Percentiles rank a stretch among this genome's conserved stretches.
phyloP scores from a whole-genome alignment of 2,329 filamentous ascomycete genomes.

The Fusarium globosum region DNA sequence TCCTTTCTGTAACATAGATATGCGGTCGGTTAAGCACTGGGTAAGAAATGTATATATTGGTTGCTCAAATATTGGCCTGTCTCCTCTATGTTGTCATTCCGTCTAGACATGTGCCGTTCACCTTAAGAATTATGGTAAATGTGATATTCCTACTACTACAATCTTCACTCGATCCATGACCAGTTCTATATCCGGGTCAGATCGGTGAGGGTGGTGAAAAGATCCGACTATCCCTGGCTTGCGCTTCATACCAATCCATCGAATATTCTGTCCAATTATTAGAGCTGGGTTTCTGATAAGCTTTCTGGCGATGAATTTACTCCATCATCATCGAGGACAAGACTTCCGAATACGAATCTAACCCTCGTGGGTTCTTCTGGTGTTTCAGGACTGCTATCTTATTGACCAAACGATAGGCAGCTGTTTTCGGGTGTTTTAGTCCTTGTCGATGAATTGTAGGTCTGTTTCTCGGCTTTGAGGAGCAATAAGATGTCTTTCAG shows the following conservation, averaged over 20 bases:
- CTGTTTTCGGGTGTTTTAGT: not conserved
- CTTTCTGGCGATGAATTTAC: not conserved
- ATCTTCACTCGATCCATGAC: not conserved
- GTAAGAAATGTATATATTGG: no score
- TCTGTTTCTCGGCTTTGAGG: not conserved
- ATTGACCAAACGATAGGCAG: accelerated
- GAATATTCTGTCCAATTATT: not conserved
- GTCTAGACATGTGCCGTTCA: no score
- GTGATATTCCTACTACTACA: no score
- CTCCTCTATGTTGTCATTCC: no score
- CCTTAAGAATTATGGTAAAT: no score
- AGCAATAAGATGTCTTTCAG: not conserved
- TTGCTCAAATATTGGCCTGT: no score
- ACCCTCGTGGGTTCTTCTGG: accelerated
- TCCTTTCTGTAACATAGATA: no score
- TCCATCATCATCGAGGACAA: not conserved
- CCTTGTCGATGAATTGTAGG: not conserved
- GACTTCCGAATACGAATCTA: not conserved
- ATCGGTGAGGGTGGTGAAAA: no score
- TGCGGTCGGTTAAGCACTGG: no score
- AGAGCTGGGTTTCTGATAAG: not conserved
- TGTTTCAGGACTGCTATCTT: no score
- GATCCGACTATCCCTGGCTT: not conserved
- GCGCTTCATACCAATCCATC: not conserved
- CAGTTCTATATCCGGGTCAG: not conserved